A percentile compares a stretch with the other conserved stretches of the same genome.
Evolutionary conservation across 768 basidiomycete genomes (phyloP).

Genomic region (Psilocybe sp.): DNA sequence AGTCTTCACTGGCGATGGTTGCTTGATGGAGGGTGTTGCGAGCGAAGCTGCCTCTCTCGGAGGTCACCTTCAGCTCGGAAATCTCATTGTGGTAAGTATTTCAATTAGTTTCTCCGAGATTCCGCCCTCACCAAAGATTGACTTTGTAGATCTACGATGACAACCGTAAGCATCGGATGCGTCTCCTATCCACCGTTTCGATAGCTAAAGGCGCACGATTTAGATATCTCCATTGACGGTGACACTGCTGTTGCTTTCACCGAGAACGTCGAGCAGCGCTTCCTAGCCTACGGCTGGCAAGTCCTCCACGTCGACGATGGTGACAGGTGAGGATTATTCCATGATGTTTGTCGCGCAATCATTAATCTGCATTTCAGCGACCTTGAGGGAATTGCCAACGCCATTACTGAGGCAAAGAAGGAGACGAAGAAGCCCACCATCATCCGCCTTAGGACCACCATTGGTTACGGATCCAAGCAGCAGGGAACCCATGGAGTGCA

Average conservation of each 20-base stretch:
- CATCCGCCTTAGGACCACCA: conserved; percentile 84
- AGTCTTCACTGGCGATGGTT: conserved; percentile 95
- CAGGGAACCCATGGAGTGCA: conserved; percentile 95
- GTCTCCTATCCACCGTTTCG: conserved; percentile 5
- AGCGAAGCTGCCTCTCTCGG: conserved; percentile 89
- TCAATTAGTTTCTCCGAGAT: background rate
- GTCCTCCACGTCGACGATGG: conserved; percentile 83
- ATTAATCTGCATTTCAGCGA: conserved; percentile 46
- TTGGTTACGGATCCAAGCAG: conserved; percentile 90
- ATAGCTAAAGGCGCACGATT: background rate
- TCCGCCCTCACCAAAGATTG: conserved; percentile 6
- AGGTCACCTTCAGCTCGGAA: conserved; percentile 91
- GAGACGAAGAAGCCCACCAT: conserved; percentile 84
- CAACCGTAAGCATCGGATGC: conserved; percentile 63
- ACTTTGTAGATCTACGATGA: conserved; percentile 81
- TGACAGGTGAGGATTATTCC: conserved; percentile 50
- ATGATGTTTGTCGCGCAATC: background rate
- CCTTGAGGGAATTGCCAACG: conserved; percentile 69
- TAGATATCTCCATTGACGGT: conserved; percentile 96
- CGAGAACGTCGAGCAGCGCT: conserved; percentile 87
- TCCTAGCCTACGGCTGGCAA: conserved; percentile 92
- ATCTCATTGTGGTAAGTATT: conserved; percentile 79
- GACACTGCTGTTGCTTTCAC: conserved; percentile 92
- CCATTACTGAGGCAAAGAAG: conserved; percentile 74
- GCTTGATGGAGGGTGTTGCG: conserved; percentile 96